Percentiles rank a stretch among this genome's conserved stretches.
phyloP scores from a whole-genome alignment of 495 filamentous ascomycete species.

The Neurospora sp. region DNA sequence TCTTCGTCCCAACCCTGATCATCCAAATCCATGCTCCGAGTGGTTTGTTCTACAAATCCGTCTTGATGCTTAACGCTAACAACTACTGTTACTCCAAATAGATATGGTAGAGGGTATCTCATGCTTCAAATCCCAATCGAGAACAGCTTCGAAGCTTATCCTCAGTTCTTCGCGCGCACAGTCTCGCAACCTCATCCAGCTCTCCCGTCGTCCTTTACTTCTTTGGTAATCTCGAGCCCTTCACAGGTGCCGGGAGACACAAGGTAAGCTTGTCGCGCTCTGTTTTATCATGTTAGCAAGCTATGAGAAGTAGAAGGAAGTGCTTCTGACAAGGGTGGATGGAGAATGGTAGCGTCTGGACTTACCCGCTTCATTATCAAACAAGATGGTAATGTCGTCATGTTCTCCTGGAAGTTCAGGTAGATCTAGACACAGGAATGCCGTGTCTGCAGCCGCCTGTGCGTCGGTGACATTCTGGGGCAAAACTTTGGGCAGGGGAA shows the following conservation, averaged over 20 bases:
- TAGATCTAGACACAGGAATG: slow-evolving; percentile 73
- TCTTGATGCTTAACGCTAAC: not conserved
- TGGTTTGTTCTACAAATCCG: not conserved
- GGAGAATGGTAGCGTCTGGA: slow-evolving; percentile 6
- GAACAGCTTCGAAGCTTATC: not conserved
- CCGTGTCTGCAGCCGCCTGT: slow-evolving; percentile 31
- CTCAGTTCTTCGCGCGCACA: not conserved
- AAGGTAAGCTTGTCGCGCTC: slow-evolving; percentile 35
- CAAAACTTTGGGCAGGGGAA: slow-evolving; percentile 60
- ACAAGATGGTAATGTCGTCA: slow-evolving; percentile 77
- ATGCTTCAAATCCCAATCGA: slow-evolving; percentile 2
- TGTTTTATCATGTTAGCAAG: slow-evolving; percentile 18
- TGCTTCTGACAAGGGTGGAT: not conserved
- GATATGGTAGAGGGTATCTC: slow-evolving; percentile 13
- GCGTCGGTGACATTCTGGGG: slow-evolving; percentile 32
- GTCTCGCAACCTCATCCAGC: not conserved
- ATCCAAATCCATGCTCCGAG: not conserved
- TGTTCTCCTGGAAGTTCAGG: slow-evolving; percentile 83
- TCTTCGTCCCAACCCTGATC: not conserved
- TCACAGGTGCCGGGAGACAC: slow-evolving; percentile 38
- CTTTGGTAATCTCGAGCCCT: slow-evolving; percentile 27
- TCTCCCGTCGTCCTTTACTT: slow-evolving; percentile 10
- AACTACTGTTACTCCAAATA: not conserved
- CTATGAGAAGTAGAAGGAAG: not conserved
- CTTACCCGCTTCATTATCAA: slow-evolving; percentile 71